These are phyloP conservation scores for Endotrypanum monterogeii DNA, from an alignment of 208 protist genomes.

Conservation along the genomic window DNA sequence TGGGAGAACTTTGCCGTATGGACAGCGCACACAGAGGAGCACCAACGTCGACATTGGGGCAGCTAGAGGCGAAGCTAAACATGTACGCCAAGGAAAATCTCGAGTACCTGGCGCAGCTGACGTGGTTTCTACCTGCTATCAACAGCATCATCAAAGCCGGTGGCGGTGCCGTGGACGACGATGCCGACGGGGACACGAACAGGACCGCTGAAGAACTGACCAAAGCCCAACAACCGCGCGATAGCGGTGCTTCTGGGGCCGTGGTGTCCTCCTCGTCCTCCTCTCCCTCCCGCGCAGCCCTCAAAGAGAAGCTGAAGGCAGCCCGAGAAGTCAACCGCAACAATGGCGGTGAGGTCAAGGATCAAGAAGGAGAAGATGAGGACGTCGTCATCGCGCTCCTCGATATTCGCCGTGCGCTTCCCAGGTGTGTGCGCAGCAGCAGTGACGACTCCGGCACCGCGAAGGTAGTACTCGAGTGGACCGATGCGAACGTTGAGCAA, in stretches of 20 bases:
- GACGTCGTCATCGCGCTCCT: conserved; percentile 75
- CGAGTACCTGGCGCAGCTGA: conserved; percentile 70
- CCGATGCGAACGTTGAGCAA: conserved; percentile 43
- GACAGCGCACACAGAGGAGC: conserved; percentile 37
- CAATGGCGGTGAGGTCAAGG: neutral
- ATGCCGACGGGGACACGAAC: neutral
- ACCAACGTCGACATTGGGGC: conserved; percentile 28
- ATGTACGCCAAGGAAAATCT: conserved; percentile 62
- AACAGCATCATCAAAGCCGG: conserved; percentile 46
- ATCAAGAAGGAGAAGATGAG: conserved; percentile 48
- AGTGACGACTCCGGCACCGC: neutral
- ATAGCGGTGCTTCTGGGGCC: neutral
- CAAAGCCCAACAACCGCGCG: neutral
- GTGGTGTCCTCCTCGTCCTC: conserved; percentile 12
- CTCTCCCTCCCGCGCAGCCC: conserved; percentile 15
- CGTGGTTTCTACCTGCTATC: conserved; percentile 68
- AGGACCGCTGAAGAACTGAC: neutral
- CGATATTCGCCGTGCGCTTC: conserved; percentile 72
- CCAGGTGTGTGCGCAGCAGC: conserved; percentile 14
- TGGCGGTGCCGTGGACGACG: conserved; percentile 21
- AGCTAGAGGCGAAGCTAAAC: conserved; percentile 66
- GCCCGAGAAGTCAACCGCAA: conserved; percentile 20
- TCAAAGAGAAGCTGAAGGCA: conserved; percentile 29
- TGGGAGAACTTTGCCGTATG: conserved; percentile 82
- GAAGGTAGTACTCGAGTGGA: conserved; percentile 38